phyloP scores from a whole-genome alignment of 1,139 yeast species.

The Pichia sp. region DNA sequence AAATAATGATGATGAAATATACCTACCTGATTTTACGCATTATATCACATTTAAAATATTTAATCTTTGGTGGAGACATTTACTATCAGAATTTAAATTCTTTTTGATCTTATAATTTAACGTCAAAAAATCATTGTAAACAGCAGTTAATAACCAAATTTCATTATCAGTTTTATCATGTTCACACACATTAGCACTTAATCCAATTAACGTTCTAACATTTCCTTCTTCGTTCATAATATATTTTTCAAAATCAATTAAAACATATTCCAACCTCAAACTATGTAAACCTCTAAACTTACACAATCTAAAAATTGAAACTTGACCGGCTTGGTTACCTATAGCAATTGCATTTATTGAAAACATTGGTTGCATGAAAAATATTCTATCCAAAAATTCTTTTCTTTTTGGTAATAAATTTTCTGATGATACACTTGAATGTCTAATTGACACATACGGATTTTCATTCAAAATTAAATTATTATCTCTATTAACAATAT shows the following conservation, averaged over 20 bases:
- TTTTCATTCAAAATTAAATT: constrained; percentile 25
- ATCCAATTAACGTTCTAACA: constrained; percentile 24
- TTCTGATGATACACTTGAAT: not conserved
- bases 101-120: constrained; percentile 1
- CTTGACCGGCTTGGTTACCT: constrained; percentile 54
- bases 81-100: not conserved
- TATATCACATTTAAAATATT: not conserved
- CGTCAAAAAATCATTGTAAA: constrained; percentile 11
- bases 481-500: constrained; percentile 2
- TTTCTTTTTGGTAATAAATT: not conserved
- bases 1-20: not conserved
- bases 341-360: constrained; percentile 48
- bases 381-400: constrained; percentile 38
- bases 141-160: constrained; percentile 14
- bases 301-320: constrained; percentile 52
- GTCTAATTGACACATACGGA: not conserved
- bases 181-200: constrained; percentile 10
- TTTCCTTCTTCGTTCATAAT: constrained; percentile 19
- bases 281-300: constrained; percentile 49
- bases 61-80: not conserved
- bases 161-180: constrained; percentile 3
- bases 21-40: not conserved
- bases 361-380: constrained; percentile 46
- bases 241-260: constrained; percentile 34
- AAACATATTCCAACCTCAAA: constrained; percentile 54